Evolutionary conservation across 1,284 basidiomycete species (phyloP).

Genomic region (Bjerkandera adusta): DNA sequence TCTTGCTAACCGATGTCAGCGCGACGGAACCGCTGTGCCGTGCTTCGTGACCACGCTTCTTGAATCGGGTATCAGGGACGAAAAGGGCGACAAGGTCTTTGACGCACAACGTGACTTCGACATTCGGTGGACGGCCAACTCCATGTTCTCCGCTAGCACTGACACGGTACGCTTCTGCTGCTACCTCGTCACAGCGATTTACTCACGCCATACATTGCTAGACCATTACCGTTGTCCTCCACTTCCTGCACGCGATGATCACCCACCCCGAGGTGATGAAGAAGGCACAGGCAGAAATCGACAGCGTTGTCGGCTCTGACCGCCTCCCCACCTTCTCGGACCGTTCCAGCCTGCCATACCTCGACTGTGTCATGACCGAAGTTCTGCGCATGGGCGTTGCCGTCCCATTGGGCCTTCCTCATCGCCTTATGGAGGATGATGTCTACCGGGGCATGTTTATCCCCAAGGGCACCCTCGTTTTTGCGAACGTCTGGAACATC

Average conservation of each 20-base stretch:
- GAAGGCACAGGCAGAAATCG: slow-evolving; percentile 45
- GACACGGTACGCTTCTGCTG: slow-evolving; percentile 49
- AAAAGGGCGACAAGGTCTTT: slow-evolving; percentile 21
- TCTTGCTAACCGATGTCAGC: slow-evolving; percentile 31
- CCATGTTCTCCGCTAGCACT: slow-evolving; percentile 64
- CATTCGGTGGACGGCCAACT: slow-evolving; percentile 69
- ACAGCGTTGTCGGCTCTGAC: slow-evolving; percentile 36
- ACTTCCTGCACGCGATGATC: slow-evolving; percentile 45
- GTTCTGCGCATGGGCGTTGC: slow-evolving; percentile 34
- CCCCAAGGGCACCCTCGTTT: slow-evolving; percentile 34
- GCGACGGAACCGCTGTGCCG: slow-evolving; percentile 47
- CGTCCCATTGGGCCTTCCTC: slow-evolving; percentile 34
- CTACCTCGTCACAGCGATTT: background rate
- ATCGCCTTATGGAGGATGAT: slow-evolving; percentile 35
- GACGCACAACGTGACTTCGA: slow-evolving; percentile 51
- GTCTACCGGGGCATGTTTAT: slow-evolving; percentile 34
- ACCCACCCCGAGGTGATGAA: slow-evolving; percentile 39
- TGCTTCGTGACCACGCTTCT: slow-evolving; percentile 61
- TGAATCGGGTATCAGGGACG: slow-evolving; percentile 37
- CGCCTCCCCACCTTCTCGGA: slow-evolving; percentile 45
- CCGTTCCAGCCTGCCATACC: slow-evolving; percentile 41
- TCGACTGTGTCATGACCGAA: slow-evolving; percentile 44
- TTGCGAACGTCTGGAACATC: slow-evolving; percentile 39
- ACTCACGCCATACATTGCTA: slow-evolving; percentile 13
- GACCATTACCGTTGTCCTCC: slow-evolving; percentile 38